Evolutionary conservation across 331 rosid species (phyloP).

Genomic region (Rhamnella rubrinervis): DNA sequence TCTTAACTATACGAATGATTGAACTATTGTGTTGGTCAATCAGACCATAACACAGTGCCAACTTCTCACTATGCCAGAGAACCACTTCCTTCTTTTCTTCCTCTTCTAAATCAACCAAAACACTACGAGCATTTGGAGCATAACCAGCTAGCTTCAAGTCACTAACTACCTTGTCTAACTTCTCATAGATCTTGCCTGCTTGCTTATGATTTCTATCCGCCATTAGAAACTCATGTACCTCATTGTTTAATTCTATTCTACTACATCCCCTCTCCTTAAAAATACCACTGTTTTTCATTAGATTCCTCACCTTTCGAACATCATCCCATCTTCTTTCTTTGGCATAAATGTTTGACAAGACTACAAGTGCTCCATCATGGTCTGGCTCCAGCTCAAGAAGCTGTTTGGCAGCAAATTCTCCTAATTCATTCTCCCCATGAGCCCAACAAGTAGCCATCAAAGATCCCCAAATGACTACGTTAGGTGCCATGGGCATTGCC

Average conservation of each 20-base stretch:
- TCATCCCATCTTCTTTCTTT: conserved; percentile 78
- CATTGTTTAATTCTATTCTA: conserved; percentile 63
- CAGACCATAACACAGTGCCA: conserved; percentile 79
- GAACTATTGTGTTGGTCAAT: conserved; percentile 40
- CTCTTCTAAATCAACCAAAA: conserved; percentile 72
- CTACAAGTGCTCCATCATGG: conserved; percentile 82
- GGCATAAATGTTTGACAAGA: conserved; percentile 80
- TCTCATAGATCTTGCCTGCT: conserved; percentile 59
- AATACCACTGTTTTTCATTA: conserved; percentile 58
- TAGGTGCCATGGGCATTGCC: conserved; percentile 80
- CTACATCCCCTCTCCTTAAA: conserved; percentile 79
- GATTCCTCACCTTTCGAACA: conserved; percentile 60
- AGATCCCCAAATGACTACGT: conserved; percentile 85
- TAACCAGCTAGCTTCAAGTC: conserved; percentile 65
- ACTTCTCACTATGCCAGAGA: conserved; percentile 84
- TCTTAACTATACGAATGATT: conserved; percentile 61
- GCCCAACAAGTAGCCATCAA: conserved; percentile 80
- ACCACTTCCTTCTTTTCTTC: conserved; percentile 66
- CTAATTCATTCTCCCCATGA: conserved; percentile 65
- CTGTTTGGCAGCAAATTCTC: conserved; percentile 72
- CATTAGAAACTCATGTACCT: conserved; percentile 68
- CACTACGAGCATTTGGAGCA: conserved; percentile 42
- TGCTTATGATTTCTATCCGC: conserved; percentile 75
- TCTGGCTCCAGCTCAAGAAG: conserved; percentile 72
- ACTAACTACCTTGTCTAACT: conserved; percentile 62